These are phyloP conservation scores for Psophocarpus tetragonolobus DNA, from an alignment of 306 rosid species.

Conservation along the genomic window DNA sequence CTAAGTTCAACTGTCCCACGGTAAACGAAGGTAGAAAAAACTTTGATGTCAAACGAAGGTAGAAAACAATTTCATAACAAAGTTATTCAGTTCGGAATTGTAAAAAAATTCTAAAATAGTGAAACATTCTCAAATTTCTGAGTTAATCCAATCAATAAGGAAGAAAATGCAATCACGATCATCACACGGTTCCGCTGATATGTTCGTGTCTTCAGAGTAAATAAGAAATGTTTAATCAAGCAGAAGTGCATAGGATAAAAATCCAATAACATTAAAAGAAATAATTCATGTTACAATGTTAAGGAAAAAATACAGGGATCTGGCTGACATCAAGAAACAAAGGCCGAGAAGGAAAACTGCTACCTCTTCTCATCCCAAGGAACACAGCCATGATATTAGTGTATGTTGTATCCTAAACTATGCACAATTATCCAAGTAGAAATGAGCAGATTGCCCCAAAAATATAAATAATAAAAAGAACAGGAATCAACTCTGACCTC, in stretches of 20 bases:
- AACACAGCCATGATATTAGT: constrained; percentile 9
- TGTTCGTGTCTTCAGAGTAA: not conserved
- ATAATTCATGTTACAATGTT: constrained; percentile 12
- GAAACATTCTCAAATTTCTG: not conserved
- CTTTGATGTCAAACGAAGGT: no score
- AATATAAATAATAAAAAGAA: constrained; percentile 10
- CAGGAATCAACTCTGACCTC: constrained; percentile 22
- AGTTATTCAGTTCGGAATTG: not conserved
- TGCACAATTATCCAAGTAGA: constrained; percentile 26
- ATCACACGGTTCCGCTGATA: not conserved
- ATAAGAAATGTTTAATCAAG: constrained; percentile 4
- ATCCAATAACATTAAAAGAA: not conserved
- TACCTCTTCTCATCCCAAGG: constrained; percentile 47
- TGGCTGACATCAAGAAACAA: constrained; percentile 28
- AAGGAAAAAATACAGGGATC: constrained; percentile 8
- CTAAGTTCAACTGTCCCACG: not conserved
- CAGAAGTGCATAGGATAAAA: not conserved
- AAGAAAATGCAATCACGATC: constrained; percentile 21
- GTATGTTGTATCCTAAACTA: constrained; percentile 18
- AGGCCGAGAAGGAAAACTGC: constrained; percentile 57
- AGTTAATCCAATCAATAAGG: not conserved
- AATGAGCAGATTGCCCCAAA: not conserved
- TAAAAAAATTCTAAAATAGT: not conserved
- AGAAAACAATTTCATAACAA: not conserved
- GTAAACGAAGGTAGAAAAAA: not conserved